Base-by-base conservation (phyloP, 352 stramenopile species). In the Elongisporangium anandrum region DNA sequence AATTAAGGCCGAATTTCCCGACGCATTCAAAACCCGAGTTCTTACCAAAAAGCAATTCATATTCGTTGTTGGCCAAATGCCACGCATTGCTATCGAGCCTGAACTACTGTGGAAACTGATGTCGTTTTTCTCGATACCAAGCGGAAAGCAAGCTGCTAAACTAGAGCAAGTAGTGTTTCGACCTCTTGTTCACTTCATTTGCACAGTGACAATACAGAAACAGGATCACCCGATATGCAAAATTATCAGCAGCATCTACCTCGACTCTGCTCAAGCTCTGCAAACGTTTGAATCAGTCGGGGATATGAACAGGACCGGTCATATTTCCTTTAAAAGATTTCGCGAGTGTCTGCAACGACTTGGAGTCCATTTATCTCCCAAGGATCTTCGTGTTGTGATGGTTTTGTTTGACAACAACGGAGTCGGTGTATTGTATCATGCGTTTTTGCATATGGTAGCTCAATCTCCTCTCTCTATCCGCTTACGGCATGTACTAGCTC, bases 331-430 rank as follows among this genome's bases (percentile, higher is more conserved):
- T 41, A 72, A 66, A 38, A 68, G 70, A 24, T 87, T 88, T 52
- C 71, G 62, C 7, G 73, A 87, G 19, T 54, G 56, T 2, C 41
- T 90, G 9, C 29, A 60, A 21, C 68, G 74, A 26, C 57, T 84
- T 45, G 68, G 64, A 2, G 55, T 81, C 12, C 69, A 72, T 10
- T 52, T 87, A 1, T 41, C 63, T 4, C 1, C 63, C 1, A 84
- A 77, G 26, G 73, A 87, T 23, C 29, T 81, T 9, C 75, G 75
- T 22, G 54, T 86, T 2, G 50, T 87, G 10, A 66, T 78, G n/a
- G 59, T 79, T 26, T 66, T 88, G 54, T 75, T 87, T 9, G 77
- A 87, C 50, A 55, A 48, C 20, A 83, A 75, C 38, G 80, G 77
- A 3, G 64, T 68, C 22, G 68, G 84, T 17, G 61, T 88, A 34